Evolutionary conservation across 1,284 basidiomycete genomes (phyloP), one percentile per base, ranked within the genome.

Genomic region (Cronartium quercuum): DNA sequence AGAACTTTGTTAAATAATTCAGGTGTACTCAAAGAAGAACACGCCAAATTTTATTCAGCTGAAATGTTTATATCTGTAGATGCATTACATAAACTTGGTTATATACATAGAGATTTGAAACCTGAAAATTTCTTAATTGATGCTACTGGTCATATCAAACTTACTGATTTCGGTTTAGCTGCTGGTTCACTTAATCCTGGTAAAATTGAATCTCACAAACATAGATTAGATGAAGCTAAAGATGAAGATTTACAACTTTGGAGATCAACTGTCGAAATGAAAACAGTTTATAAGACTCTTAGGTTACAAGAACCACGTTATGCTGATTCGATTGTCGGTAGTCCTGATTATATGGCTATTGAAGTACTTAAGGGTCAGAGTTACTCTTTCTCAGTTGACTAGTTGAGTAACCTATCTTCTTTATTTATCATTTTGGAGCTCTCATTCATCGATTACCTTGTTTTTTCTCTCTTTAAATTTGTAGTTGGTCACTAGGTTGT

Each of bases 401-500:
- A 74, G 70, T 74, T 66, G 64, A 66, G 63, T 74, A 13, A 35
- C 29, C 40, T 55, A 21, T 38, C 38, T 29, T 9, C 57, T 10
- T 34, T 24, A 65, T 29, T 34, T 35, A n/a, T 42, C 34, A 29
- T 5, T 57, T 42, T 40, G 37, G 68, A 81, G 81, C 78, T 83
- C 83, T 38, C 35, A 37, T 68, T 55, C 13, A 61, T 41, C 18
- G 10, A 13, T 34, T 15, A 9, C 24, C 10, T 29, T 38, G 35
- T 24, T 47, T 24, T 18, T 44, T 29, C 44, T 29, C 18, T 4
- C 15, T 34, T 40, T 35, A 18, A 29, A 1, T 90, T 90, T 0
- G 98, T 83, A 98, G 92, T 81, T 99, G 96, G 96, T 95, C 92
- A 4, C 86, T 99, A 3, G 96, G 96, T 10, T 98, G 96, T 82